These are phyloP conservation scores for Nosema muscidifuracis DNA, from an alignment of 371 early-diverging fungal genomes.

Conservation along the genomic window DNA sequence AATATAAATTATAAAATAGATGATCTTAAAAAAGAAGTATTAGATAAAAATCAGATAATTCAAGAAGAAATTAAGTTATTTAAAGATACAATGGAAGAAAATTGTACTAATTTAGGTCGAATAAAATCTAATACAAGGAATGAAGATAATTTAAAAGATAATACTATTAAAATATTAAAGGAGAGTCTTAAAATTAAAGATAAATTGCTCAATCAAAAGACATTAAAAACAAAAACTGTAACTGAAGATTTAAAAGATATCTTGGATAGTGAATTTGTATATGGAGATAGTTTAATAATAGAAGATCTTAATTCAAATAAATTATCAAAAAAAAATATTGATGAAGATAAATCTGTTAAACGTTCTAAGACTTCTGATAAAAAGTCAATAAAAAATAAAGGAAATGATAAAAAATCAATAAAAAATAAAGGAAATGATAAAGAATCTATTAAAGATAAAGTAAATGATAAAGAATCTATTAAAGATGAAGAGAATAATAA, in stretches of 20 bases:
- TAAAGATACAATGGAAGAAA: conserved; percentile 13
- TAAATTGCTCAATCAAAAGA: conserved; percentile 1
- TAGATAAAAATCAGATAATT: conserved; percentile 28
- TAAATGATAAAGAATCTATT: conserved; percentile 12
- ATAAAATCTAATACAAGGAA: conserved; percentile 17
- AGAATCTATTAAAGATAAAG: conserved; percentile 12
- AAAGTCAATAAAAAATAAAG: neutral
- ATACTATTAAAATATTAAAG: conserved; percentile 25
- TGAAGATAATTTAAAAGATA: conserved; percentile 27
- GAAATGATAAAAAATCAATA: neutral
- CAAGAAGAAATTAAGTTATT: conserved; percentile 44
- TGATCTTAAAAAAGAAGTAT: conserved; percentile 51
- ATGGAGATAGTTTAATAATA: neutral
- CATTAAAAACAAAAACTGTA: neutral
- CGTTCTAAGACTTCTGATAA: neutral
- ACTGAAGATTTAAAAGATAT: neutral
- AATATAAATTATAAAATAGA: conserved; percentile 25
- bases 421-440: conserved; percentile 31
- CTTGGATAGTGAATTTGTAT: neutral
- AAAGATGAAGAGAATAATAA: conserved; percentile 5
- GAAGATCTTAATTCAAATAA: no score
- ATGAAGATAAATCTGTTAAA: neutral
- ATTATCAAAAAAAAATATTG: neutral
- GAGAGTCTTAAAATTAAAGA: conserved; percentile 50
- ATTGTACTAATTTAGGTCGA: conserved; percentile 28